Conservation (phyloP, 176 grass and related monocot genomes). For the Eragrostis nindensis region DNA sequence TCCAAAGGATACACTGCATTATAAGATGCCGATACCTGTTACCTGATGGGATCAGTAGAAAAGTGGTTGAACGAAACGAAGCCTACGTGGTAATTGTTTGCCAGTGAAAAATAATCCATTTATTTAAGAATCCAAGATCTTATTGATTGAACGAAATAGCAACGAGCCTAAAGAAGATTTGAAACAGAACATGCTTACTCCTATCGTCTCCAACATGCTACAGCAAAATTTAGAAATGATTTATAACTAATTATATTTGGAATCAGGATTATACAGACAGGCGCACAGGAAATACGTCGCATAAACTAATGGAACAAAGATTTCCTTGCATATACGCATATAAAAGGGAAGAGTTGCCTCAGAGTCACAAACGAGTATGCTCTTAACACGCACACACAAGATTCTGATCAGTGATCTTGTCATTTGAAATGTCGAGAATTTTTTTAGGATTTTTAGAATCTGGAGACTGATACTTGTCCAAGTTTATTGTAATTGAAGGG, state of each 20-base stretch:
- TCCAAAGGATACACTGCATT: neutral
- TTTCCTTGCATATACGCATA: constrained; percentile 5
- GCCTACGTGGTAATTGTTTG: neutral
- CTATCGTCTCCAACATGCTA: neutral
- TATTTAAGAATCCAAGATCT: neutral
- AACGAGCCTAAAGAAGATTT: neutral
- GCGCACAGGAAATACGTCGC: neutral
- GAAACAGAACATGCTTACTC: neutral
- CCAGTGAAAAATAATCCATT: constrained; percentile 15
- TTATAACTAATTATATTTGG: neutral
- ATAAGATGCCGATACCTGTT: neutral
- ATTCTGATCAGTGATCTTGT: constrained; percentile 7
- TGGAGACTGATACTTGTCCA: neutral
- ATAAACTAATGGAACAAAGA: neutral
- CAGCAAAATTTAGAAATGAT: neutral
- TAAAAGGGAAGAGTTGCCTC: neutral
- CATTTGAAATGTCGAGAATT: constrained; percentile 33
- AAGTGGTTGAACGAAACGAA: neutral
- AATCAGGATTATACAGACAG: neutral
- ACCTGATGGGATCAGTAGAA: neutral
- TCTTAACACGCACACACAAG: constrained; percentile 1
- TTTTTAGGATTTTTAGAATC: constrained; percentile 19
- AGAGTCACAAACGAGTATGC: neutral
- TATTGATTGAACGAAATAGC: neutral
- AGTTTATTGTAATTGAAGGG: constrained; percentile 44